Percentiles rank a stretch among this genome's conserved stretches.
These are phyloP conservation scores for Cyberlindnera mycetangii DNA, from an alignment of 805 yeast species.

Conservation along the genomic window DNA sequence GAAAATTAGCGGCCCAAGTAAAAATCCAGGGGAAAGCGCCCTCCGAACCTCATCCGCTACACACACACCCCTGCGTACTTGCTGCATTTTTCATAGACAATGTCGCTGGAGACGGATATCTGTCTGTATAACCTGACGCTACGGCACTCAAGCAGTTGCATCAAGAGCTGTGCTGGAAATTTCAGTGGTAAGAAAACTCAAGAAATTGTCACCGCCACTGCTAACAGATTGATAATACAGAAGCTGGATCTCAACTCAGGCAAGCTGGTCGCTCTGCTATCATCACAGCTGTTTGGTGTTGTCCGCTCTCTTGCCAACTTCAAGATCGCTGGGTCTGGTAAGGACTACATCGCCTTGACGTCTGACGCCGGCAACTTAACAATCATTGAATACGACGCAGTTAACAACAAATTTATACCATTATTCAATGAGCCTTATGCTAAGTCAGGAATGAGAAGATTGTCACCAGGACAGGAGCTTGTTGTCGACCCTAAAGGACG, in stretches of 20 bases:
- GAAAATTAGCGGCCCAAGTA: not conserved
- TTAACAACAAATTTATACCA: constrained; percentile 40
- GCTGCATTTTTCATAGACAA: too few relatives aligned
- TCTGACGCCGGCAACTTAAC: constrained; percentile 78
- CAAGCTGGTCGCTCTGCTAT: constrained; percentile 39
- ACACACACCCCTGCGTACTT: too few relatives aligned
- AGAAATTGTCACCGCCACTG: constrained; percentile 58
- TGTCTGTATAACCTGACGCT: constrained; percentile 70
- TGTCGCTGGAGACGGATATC: constrained; percentile 26
- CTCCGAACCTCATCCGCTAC: not conserved
- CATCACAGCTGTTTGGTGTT: constrained; percentile 53
- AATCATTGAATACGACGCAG: constrained; percentile 44
- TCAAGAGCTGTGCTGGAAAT: constrained; percentile 61
- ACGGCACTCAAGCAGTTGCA: constrained; percentile 52
- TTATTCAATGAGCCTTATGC: constrained; percentile 61
- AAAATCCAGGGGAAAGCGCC: too few relatives aligned
- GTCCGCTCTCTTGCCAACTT: constrained; percentile 52
- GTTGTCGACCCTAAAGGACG: constrained; percentile 70
- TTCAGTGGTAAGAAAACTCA: constrained; percentile 60
- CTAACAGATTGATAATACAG: constrained; percentile 52
- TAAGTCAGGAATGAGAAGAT: constrained; percentile 71
- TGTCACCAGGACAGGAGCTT: constrained; percentile 71
- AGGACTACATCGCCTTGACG: constrained; percentile 61
- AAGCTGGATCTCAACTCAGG: constrained; percentile 56
- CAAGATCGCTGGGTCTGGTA: constrained; percentile 48